A percentile compares a stretch with the other conserved stretches of the same genome.
phyloP scores from a whole-genome alignment of 2,329 filamentous ascomycete genomes.

The Basipetospora chlamydospora region DNA sequence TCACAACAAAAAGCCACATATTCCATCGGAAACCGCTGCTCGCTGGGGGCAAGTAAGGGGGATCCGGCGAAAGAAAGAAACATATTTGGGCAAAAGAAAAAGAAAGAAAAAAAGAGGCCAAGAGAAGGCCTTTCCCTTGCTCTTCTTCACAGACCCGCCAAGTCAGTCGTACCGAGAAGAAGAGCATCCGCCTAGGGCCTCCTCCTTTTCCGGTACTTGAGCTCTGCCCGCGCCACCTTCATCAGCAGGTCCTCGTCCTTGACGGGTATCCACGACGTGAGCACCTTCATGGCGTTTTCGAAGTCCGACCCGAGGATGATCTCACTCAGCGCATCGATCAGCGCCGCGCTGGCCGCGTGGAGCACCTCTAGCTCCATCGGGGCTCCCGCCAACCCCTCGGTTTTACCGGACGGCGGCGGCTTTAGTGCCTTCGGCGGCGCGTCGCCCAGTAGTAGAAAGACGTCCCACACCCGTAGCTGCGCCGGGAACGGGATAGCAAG shows the following conservation, averaged over 20 bases:
- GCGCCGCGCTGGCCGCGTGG: constrained; percentile 76
- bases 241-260: constrained; percentile 90
- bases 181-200: constrained; percentile 16
- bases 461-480: constrained; percentile 92
- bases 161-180: too few relatives aligned
- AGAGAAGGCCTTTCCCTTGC: constrained; percentile 1
- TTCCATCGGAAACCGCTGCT: too few relatives aligned
- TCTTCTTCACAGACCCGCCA: too few relatives aligned
- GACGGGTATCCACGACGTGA: constrained; percentile 88
- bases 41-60: too few relatives aligned
- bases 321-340: constrained; percentile 81
- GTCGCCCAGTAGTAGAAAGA: constrained; percentile 88
- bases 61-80: too few relatives aligned
- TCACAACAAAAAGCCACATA: too few relatives aligned
- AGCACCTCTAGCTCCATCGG: constrained; percentile 59
- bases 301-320: constrained; percentile 88
- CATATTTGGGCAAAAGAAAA: too few relatives aligned
- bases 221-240: constrained; percentile 78
- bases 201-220: constrained; percentile 48
- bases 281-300: constrained; percentile 92
- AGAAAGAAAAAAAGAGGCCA: constrained; percentile 8
- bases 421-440: constrained; percentile 23
- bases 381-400: not conserved
- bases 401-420: not conserved
- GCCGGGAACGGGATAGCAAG: constrained; percentile 89